A percentile compares a stretch with the other conserved stretches of the same genome.
These are phyloP conservation scores for Hymenoscyphus fructigenus DNA, from an alignment of 2,329 filamentous ascomycete species.

Conservation along the genomic window DNA sequence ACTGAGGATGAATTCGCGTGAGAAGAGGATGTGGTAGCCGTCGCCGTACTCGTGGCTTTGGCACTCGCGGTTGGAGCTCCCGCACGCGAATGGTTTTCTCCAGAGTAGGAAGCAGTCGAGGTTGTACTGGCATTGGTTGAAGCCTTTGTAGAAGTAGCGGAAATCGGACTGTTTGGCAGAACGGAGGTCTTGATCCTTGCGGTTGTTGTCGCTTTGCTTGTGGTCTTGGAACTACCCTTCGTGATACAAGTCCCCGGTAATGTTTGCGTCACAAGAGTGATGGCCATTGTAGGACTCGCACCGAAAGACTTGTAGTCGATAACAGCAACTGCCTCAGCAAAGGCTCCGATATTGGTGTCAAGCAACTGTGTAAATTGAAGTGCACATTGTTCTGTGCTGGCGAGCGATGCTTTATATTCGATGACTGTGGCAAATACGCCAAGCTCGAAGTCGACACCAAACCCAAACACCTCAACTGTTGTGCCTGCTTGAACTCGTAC, in stretches of 20 bases:
- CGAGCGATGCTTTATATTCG: conserved; percentile 24
- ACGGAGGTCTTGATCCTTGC: neutral
- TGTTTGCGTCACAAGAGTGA: conserved; percentile 17
- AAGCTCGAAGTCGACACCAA: conserved; percentile 26
- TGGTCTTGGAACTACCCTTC: neutral
- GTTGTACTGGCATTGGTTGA: neutral
- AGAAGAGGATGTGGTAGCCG: neutral
- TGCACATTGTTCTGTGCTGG: conserved; percentile 16
- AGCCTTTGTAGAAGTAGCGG: neutral
- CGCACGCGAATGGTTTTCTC: neutral
- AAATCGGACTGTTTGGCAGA: neutral
- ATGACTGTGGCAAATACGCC: conserved; percentile 27
- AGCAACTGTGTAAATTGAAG: conserved; percentile 20
- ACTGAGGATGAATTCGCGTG: neutral
- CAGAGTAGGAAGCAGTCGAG: neutral
- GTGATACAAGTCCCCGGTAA: conserved; percentile 21
- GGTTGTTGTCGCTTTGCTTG: neutral
- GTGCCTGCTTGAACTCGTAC: conserved; percentile 27
- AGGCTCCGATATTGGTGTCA: conserved; percentile 27
- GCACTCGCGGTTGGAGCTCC: neutral
- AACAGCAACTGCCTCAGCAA: conserved; percentile 22
- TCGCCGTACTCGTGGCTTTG: neutral
- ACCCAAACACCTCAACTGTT: conserved; percentile 24
- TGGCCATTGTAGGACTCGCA: conserved; percentile 19
- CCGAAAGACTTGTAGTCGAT: conserved; percentile 25